Evolutionary conservation across 805 yeast genomes (phyloP), one percentile per base, ranked within the genome.

Genomic region (Saccharomycopsis sp.): DNA sequence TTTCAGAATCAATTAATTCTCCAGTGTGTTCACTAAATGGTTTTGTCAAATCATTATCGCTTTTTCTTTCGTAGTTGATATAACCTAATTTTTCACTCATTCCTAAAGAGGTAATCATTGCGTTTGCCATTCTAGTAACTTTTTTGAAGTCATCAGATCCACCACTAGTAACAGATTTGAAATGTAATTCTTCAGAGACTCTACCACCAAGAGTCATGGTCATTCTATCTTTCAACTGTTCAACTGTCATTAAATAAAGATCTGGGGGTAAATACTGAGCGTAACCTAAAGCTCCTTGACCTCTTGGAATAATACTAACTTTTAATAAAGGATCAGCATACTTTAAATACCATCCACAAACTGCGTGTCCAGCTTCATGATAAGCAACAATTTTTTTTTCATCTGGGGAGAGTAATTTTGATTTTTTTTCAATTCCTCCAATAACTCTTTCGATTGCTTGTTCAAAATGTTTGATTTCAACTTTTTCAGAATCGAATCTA

Each of bases 281-380:
- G 58, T 88, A 87, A n/a, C 96, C 96, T 41, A 87, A 66, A 12
- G 95, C 95, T 37, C 95, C 95, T 59, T 82, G 84, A 18, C 96
- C 96, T 60, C 95, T 76, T 42, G 96, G 96, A 47, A 87, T 84
- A 51, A 87, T 87, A 17, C 94, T 81, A n/a, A 87, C 96, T 60
- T 87, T 87, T 44, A 88, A 72, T 45, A 87, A 64, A 5, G 96
- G 96, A 58, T 87, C 95, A 9, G 96, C 96, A 62, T 64, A 76
- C 61, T 77, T 73, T 55, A 87, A 67, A 56, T 67, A 85, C 96
- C 96, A 88, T 18, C 96, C 96, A 61, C 95, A 83, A 36, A 87
- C 80, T 3, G 96, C 96, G 59, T 87, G 96, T 0, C 96, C 96
- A 2, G 96, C 96, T 62, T 87, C 96, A 60, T 87, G 96, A 57